Conservation (phyloP, 257 asterid species). For the Mentha longifolia region DNA sequence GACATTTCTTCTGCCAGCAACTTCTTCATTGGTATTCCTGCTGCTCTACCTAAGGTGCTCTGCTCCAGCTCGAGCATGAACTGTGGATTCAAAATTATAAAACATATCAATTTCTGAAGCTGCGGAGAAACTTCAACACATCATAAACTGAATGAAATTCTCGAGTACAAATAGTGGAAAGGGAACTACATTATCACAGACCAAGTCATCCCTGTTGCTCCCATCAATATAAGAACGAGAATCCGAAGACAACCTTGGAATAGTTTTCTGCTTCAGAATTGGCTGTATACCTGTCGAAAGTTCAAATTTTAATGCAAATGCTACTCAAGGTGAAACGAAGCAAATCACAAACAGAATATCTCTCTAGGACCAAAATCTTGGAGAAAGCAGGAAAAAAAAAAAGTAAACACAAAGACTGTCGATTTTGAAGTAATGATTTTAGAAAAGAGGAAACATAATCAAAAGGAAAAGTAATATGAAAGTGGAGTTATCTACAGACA, state of each 20-base stretch:
- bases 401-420: background rate
- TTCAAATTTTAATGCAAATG: conserved; percentile 27
- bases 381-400: conserved; percentile 2
- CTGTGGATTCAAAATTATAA: conserved; percentile 44
- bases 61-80: conserved; percentile 51
- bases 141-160: background rate
- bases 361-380: conserved; percentile 18
- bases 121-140: conserved; percentile 10
- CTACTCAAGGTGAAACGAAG: too few species aligned
- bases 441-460: background rate
- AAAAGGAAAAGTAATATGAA: background rate
- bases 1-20: conserved; percentile 79
- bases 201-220: conserved; percentile 53
- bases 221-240: conserved; percentile 54
- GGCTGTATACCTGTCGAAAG: conserved; percentile 58
- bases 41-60: conserved; percentile 47
- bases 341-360: too few species aligned
- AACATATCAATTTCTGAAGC: conserved; percentile 23
- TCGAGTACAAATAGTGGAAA: conserved; percentile 6
- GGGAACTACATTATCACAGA: conserved; percentile 31
- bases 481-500: too few species aligned
- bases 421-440: background rate
- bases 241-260: conserved; percentile 54
- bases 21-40: conserved; percentile 70
- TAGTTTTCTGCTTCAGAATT: conserved; percentile 49